Evolutionary conservation across 768 basidiomycete genomes (phyloP).

Genomic region (Boletus subcaerulescens): DNA sequence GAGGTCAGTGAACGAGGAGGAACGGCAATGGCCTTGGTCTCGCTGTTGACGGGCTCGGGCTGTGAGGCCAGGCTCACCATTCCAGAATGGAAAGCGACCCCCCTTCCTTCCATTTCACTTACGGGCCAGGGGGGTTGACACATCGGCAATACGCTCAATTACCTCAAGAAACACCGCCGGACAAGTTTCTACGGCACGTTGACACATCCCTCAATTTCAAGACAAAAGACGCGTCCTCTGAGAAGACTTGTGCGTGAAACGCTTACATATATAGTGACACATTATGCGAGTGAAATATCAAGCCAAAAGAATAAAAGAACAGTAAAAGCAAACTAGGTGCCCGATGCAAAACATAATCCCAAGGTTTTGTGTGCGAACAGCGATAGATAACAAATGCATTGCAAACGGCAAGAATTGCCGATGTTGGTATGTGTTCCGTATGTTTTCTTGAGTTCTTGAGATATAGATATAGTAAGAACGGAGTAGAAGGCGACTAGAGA

Average conservation of each 20-base stretch:
- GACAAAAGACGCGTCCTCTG: not conserved
- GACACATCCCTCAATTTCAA: too few relatives aligned
- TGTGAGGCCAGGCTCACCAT: constrained; percentile 21
- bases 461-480: constrained; percentile 37
- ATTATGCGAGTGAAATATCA: constrained; percentile 9
- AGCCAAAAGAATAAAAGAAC: constrained; percentile 5
- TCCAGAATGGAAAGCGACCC: constrained; percentile 27
- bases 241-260: not conserved
- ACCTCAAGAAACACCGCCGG: too few relatives aligned
- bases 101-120: constrained; percentile 23
- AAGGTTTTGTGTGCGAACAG: constrained; percentile 24
- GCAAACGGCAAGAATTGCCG: constrained; percentile 24
- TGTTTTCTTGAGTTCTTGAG: constrained; percentile 34
- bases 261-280: constrained; percentile 7
- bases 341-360: constrained; percentile 25
- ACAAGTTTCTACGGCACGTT: too few relatives aligned
- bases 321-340: constrained; percentile 21
- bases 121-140: constrained; percentile 13
- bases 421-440: constrained; percentile 35
- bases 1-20: constrained; percentile 19
- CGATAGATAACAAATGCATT: constrained; percentile 35
- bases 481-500: constrained; percentile 27
- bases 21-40: constrained; percentile 21
- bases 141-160: not conserved
- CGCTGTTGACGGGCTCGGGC: constrained; percentile 21